Evolutionary conservation across 306 rosid species (phyloP).

Genomic region (apple (Malus domestica)): DNA sequence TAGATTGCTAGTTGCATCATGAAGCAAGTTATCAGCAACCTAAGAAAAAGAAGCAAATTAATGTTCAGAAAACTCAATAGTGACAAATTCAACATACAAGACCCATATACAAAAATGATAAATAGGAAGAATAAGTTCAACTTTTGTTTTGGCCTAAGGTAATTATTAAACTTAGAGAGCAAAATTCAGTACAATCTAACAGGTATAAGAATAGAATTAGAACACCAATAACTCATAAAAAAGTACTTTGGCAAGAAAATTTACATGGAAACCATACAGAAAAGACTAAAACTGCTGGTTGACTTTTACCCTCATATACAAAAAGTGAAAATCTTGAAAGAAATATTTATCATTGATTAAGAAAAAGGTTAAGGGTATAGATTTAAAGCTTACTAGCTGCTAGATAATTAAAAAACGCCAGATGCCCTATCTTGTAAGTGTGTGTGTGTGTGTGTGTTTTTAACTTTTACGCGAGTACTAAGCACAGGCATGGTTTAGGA

Average conservation of each 20-base stretch:
- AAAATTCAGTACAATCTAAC: background rate
- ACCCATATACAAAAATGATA: background rate
- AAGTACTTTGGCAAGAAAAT: background rate
- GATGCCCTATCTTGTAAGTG: background rate
- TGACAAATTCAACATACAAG: background rate
- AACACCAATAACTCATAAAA: background rate
- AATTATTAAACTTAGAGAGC: background rate
- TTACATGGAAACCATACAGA: background rate
- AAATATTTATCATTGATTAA: background rate
- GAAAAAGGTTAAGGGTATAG: background rate
- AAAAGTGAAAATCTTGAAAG: background rate
- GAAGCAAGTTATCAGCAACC: constrained; percentile 99
- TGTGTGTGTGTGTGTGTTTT: background rate
- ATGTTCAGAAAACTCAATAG: constrained; percentile 2
- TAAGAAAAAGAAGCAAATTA: constrained; percentile 15
- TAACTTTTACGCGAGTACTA: background rate
- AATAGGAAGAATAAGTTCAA: background rate
- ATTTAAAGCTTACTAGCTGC: background rate
- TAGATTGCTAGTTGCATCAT: constrained; percentile 84
- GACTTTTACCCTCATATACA: too few relatives aligned
- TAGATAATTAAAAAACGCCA: background rate
- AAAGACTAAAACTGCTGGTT: background rate
- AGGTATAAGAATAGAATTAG: background rate
- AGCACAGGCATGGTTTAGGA: background rate
- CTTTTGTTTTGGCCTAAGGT: background rate